These are phyloP conservation scores for Epichloe brachyelytri DNA, from an alignment of 2,329 filamentous ascomycete species.

Conservation along the genomic window DNA sequence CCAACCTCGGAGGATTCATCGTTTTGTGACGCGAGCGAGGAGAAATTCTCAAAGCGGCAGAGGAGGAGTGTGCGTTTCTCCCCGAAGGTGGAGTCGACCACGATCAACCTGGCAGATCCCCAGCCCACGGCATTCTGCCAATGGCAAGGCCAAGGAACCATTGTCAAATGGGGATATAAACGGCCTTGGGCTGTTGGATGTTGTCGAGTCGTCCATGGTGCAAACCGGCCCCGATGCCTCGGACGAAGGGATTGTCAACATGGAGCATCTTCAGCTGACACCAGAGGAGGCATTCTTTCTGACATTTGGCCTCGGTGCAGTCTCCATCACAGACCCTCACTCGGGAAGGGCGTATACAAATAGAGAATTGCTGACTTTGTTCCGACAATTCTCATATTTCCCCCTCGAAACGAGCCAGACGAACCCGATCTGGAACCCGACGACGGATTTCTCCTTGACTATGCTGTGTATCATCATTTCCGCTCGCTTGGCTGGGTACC, in stretches of 20 bases:
- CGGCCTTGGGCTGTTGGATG: background rate
- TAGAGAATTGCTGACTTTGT: conserved; percentile 49
- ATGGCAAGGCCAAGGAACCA: conserved; percentile 7
- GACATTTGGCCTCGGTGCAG: conserved; percentile 62
- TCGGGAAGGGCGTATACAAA: conserved; percentile 35
- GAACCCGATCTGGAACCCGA: conserved; percentile 48
- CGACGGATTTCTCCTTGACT: conserved; percentile 74
- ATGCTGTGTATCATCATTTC: conserved; percentile 91
- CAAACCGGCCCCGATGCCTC: background rate
- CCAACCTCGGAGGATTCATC: background rate
- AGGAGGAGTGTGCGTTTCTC: conserved; percentile 67
- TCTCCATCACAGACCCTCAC: conserved; percentile 45
- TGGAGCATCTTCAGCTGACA: conserved; percentile 84
- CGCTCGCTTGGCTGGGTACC: conserved; percentile 91
- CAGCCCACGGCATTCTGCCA: conserved; percentile 26
- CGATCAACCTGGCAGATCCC: conserved; percentile 39
- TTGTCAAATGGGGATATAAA: background rate
- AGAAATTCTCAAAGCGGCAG: conserved; percentile 24
- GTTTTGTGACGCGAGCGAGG: conserved; percentile 12
- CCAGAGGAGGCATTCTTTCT: conserved; percentile 90
- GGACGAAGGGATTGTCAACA: conserved; percentile 25
- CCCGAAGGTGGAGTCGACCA: conserved; percentile 50
- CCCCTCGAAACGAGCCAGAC: conserved; percentile 31
- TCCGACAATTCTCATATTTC: conserved; percentile 57
- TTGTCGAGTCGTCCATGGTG: background rate